Conservation (phyloP, 495 filamentous ascomycete genomes). For the Talaromyces stipitatus region DNA sequence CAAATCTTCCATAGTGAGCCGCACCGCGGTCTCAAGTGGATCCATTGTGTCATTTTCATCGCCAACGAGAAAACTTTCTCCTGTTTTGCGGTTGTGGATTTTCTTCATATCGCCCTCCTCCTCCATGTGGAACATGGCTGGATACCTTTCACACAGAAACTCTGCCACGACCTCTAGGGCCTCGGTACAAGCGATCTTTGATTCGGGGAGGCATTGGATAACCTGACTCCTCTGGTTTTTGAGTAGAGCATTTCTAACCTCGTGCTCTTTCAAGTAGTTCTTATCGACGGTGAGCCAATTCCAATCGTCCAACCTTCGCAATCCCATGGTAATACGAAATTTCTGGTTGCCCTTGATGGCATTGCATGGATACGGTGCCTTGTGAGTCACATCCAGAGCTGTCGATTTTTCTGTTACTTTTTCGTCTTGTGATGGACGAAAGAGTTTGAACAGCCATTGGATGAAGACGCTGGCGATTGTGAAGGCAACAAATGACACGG, state of each 20-base stretch:
- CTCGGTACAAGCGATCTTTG: slow-evolving; percentile 42
- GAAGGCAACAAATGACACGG: slow-evolving; percentile 7
- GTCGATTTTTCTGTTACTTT: background rate
- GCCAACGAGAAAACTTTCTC: slow-evolving; percentile 36
- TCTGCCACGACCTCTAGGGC: slow-evolving; percentile 40
- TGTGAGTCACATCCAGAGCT: slow-evolving; percentile 24
- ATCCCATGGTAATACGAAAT: slow-evolving; percentile 47
- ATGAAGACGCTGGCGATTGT: background rate
- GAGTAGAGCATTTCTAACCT: slow-evolving; percentile 35
- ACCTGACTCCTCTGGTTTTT: slow-evolving; percentile 33
- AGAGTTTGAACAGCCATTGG: slow-evolving; percentile 6
- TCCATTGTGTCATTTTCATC: slow-evolving; percentile 24
- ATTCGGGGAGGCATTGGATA: slow-evolving; percentile 42
- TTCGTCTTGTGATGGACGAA: background rate
- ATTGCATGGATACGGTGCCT: slow-evolving; percentile 35
- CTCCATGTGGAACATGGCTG: slow-evolving; percentile 35
- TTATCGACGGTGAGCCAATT: slow-evolving; percentile 51
- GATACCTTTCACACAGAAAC: slow-evolving; percentile 43
- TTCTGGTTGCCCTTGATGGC: slow-evolving; percentile 37
- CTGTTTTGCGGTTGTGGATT: slow-evolving; percentile 42
- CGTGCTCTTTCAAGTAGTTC: slow-evolving; percentile 42
- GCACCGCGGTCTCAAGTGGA: slow-evolving; percentile 49
- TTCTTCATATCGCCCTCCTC: slow-evolving; percentile 17
- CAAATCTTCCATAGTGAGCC: slow-evolving; percentile 51
- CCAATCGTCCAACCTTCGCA: slow-evolving; percentile 39